These are phyloP conservation scores for Candida namnaoensis DNA, from an alignment of 805 yeast species.

Conservation along the genomic window DNA sequence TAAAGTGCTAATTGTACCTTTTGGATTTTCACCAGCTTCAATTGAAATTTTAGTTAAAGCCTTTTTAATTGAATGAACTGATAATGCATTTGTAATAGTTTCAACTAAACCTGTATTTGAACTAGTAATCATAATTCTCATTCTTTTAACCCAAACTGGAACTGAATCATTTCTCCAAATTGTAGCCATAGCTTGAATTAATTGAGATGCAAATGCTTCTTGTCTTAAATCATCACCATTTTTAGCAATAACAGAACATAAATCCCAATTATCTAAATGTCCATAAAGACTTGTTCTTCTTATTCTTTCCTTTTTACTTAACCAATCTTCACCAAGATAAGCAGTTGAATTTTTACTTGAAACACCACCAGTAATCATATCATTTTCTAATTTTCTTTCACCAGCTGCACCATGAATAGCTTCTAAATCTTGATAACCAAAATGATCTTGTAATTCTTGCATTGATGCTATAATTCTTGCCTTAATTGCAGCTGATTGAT, in stretches of 20 bases:
- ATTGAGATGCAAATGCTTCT: slow-evolving; percentile 95
- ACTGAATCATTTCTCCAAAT: slow-evolving; percentile 70
- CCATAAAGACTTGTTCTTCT: slow-evolving; percentile 75
- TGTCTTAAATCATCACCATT: slow-evolving; percentile 95
- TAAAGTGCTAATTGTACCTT: slow-evolving; percentile 62
- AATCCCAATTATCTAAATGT: slow-evolving; percentile 85
- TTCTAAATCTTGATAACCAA: slow-evolving; percentile 41
- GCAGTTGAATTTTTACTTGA: slow-evolving; percentile 30
- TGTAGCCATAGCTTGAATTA: slow-evolving; percentile 78
- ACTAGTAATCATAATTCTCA: slow-evolving; percentile 89
- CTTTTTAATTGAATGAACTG: slow-evolving; percentile 91
- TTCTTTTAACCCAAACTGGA: slow-evolving; percentile 84
- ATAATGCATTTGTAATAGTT: slow-evolving; percentile 90
- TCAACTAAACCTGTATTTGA: slow-evolving; percentile 90
- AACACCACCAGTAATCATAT: slow-evolving; percentile 76
- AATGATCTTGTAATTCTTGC: slow-evolving; percentile 68
- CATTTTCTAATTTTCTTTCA: slow-evolving; percentile 86
- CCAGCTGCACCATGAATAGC: slow-evolving; percentile 69
- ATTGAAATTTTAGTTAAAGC: slow-evolving; percentile 73
- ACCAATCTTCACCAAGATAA: slow-evolving; percentile 91
- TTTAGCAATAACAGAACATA: slow-evolving; percentile 91
- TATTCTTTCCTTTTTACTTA: slow-evolving; percentile 69
- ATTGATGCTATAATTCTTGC: slow-evolving; percentile 60
- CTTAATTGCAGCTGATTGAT: slow-evolving; percentile 60
- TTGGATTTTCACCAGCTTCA: slow-evolving; percentile 57